Evolutionary conservation across 2,329 filamentous ascomycete species (phyloP).

Genomic region (Claviceps sp.): DNA sequence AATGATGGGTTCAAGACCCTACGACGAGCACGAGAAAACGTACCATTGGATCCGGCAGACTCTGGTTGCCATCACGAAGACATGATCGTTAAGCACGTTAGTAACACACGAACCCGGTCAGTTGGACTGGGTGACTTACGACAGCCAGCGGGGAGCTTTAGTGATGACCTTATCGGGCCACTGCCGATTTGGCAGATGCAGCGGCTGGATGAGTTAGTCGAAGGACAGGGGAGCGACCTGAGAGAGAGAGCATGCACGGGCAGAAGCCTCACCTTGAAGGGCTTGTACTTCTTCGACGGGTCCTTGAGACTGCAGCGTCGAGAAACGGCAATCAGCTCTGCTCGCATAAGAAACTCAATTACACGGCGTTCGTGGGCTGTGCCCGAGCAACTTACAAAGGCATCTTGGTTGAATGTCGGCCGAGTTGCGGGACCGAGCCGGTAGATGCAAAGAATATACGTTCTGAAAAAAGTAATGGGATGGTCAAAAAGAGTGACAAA

Average conservation of each 20-base stretch:
- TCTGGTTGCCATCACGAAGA: constrained; percentile 80
- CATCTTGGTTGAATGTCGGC: neutral
- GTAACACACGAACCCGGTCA: neutral
- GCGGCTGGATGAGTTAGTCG: neutral
- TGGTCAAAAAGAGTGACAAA: neutral
- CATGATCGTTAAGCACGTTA: neutral
- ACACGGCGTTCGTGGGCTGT: neutral
- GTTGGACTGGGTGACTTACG: neutral
- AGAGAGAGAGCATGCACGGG: neutral
- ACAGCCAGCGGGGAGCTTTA: constrained; percentile 78
- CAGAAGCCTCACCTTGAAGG: neutral
- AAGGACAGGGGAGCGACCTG: neutral
- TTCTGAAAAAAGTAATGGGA: neutral
- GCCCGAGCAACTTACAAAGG: neutral
- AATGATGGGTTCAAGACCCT: neutral
- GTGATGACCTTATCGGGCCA: constrained; percentile 75
- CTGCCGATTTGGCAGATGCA: constrained; percentile 50
- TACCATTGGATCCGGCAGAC: constrained; percentile 85
- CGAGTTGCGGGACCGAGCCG: neutral
- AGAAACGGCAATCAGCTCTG: neutral
- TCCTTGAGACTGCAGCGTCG: neutral
- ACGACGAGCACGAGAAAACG: constrained; percentile 12
- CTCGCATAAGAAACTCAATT: neutral
- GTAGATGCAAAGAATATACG: neutral
- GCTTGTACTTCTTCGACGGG: neutral